Percentiles rank a stretch among this genome's conserved stretches.
Evolutionary conservation across 352 stramenopile species (phyloP).

Genomic region (Phytophthora nicotianae): DNA sequence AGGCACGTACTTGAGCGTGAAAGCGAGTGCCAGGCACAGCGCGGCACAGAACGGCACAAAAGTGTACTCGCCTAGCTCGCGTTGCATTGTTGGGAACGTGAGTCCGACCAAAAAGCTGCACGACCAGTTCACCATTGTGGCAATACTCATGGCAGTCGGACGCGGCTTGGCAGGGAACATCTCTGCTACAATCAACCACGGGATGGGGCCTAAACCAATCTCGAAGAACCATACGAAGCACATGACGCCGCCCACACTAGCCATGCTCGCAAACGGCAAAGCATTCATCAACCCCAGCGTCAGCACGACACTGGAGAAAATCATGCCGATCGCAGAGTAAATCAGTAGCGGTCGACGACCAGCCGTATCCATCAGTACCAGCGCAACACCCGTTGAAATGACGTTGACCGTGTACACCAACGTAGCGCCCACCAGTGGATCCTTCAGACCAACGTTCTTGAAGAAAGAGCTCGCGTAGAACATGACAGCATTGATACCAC

Average conservation of each 20-base stretch:
- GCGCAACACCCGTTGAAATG: slow-evolving; percentile 69
- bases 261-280: slow-evolving; percentile 66
- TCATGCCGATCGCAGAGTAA: slow-evolving; percentile 75
- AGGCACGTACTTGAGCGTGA: slow-evolving; percentile 85
- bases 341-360: slow-evolving; percentile 69
- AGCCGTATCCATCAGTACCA: slow-evolving; percentile 79
- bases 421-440: slow-evolving; percentile 66
- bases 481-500: slow-evolving; percentile 81
- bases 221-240: slow-evolving; percentile 82
- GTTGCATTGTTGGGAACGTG: slow-evolving; percentile 92
- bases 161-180: slow-evolving; percentile 96
- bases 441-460: slow-evolving; percentile 68
- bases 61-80: slow-evolving; percentile 81
- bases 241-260: slow-evolving; percentile 69
- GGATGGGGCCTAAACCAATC: slow-evolving; percentile 90
- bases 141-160: slow-evolving; percentile 89
- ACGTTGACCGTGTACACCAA: slow-evolving; percentile 77
- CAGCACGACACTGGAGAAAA: slow-evolving; percentile 66
- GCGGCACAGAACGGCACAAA: slow-evolving; percentile 91
- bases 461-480: slow-evolving; percentile 84
- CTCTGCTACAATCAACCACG: slow-evolving; percentile 97
- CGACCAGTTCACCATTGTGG: slow-evolving; percentile 95
- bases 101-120: slow-evolving; percentile 96
- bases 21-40: slow-evolving; percentile 79
- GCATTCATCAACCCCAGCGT: slow-evolving; percentile 69